Conservation (phyloP, 768 basidiomycete species). For the Tylopilus balloui region DNA sequence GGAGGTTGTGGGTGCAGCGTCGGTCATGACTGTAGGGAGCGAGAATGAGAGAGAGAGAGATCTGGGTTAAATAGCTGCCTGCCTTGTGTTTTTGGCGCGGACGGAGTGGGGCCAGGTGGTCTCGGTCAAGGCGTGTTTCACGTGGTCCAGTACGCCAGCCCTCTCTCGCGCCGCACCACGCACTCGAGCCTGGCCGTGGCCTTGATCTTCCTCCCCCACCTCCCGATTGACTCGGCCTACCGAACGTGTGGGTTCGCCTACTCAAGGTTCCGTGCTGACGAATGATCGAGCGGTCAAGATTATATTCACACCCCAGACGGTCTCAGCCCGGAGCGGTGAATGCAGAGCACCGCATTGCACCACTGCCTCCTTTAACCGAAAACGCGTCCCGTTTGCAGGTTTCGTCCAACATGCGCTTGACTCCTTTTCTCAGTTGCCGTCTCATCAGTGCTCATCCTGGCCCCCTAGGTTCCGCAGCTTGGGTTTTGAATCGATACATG, state of each 20-base stretch:
- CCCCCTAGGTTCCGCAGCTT: neutral
- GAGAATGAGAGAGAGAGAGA: neutral
- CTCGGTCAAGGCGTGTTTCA: conserved; percentile 19
- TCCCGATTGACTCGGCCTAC: neutral
- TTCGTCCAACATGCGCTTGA: no score
- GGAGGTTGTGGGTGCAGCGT: conserved; percentile 55
- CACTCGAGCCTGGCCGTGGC: no score
- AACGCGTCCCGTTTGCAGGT: no score
- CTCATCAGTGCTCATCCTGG: neutral
- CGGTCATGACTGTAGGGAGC: conserved; percentile 41
- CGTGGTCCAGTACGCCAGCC: conserved; percentile 1
- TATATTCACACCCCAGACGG: no score
- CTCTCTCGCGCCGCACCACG: no score
- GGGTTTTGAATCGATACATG: neutral
- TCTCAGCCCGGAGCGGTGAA: neutral
- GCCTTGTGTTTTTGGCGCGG: conserved; percentile 30
- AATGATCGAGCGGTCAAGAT: no score
- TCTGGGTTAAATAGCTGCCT: conserved; percentile 26
- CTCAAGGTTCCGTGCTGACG: neutral
- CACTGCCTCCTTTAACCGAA: no score
- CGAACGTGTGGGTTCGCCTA: neutral
- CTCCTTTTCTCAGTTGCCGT: neutral
- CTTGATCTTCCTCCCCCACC: no score
- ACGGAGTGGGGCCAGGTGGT: conserved; percentile 13
- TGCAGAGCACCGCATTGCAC: neutral